Conservation (phyloP, 83 land plant species). For the Thuja plicata region DNA sequence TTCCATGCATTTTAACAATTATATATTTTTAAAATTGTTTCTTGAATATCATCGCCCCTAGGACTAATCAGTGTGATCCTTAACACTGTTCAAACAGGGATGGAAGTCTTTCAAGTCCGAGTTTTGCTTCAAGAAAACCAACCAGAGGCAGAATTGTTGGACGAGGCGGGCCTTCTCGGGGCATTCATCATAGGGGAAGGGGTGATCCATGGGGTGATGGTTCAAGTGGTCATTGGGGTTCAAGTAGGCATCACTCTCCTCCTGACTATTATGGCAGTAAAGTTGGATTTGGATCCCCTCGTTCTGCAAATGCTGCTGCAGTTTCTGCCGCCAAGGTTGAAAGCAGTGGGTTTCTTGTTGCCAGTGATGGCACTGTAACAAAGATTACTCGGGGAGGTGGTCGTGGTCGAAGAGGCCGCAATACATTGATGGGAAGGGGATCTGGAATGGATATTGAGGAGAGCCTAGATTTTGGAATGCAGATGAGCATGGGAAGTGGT, state of each 20-base stretch:
- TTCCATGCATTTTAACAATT: constrained; percentile 2
- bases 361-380: constrained; percentile 68
- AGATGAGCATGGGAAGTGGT: constrained; percentile 17
- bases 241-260: constrained; percentile 38
- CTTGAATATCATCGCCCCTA: constrained; percentile 2
- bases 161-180: constrained; percentile 29
- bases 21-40: background rate
- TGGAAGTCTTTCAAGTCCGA: constrained; percentile 20
- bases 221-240: constrained; percentile 34
- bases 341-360: constrained; percentile 75
- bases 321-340: constrained; percentile 66
- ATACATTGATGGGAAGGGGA: constrained; percentile 28
- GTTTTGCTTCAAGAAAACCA: constrained; percentile 22
- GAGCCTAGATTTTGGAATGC: constrained; percentile 20
- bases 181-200: constrained; percentile 37
- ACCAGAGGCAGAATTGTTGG: constrained; percentile 29
- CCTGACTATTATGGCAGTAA: constrained; percentile 22
- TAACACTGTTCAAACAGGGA: constrained; percentile 26
- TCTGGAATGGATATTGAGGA: constrained; percentile 30
- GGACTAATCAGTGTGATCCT: background rate
- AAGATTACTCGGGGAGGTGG: constrained; percentile 31
- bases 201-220: constrained; percentile 38
- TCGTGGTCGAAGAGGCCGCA: constrained; percentile 23
- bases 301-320: constrained; percentile 55
- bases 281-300: constrained; percentile 32